Conservation (phyloP, 1,284 basidiomycete species). For the Cryptococcus maquisensis region DNA sequence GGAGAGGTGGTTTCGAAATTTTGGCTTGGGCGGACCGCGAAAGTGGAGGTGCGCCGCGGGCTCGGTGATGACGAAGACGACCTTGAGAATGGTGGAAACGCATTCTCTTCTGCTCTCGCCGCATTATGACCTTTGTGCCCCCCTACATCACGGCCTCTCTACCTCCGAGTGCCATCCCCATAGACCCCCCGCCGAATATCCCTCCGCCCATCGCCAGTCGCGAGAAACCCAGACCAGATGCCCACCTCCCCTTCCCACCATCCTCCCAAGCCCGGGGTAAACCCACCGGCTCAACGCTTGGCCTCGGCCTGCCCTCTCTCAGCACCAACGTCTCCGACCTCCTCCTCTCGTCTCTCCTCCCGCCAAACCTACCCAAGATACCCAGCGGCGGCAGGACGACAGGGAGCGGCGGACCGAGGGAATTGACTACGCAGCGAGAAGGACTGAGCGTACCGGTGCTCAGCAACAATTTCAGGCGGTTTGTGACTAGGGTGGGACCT, state of each 20-base stretch:
- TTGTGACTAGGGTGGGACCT: conserved; percentile 47
- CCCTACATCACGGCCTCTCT: conserved; percentile 4
- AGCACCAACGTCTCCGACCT: conserved; percentile 43
- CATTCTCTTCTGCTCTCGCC: too few species aligned
- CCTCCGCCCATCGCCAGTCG: background rate
- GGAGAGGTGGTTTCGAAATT: background rate
- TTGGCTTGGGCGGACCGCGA: background rate
- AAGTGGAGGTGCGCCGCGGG: background rate
- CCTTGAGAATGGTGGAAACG: too few species aligned
- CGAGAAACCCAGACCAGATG: background rate
- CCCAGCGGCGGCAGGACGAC: conserved; percentile 3
- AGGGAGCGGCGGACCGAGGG: conserved; percentile 16
- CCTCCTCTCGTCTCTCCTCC: conserved; percentile 36
- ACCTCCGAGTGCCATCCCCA: conserved; percentile 11
- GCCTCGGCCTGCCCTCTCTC: conserved; percentile 11
- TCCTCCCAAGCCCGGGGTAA: background rate
- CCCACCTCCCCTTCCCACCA: conserved; percentile 9
- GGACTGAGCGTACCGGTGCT: conserved; percentile 40
- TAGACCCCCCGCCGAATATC: conserved; percentile 2
- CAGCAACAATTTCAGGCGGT: conserved; percentile 47
- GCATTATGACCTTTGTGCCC: background rate
- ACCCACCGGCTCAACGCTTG: background rate
- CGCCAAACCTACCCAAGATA: conserved; percentile 40
- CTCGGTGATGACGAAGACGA: background rate
- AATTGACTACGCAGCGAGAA: conserved; percentile 42